Evolutionary conservation across 345 rosid species (phyloP), one percentile per base, ranked within the genome.

Genomic region (Fremontodendron californicum): DNA sequence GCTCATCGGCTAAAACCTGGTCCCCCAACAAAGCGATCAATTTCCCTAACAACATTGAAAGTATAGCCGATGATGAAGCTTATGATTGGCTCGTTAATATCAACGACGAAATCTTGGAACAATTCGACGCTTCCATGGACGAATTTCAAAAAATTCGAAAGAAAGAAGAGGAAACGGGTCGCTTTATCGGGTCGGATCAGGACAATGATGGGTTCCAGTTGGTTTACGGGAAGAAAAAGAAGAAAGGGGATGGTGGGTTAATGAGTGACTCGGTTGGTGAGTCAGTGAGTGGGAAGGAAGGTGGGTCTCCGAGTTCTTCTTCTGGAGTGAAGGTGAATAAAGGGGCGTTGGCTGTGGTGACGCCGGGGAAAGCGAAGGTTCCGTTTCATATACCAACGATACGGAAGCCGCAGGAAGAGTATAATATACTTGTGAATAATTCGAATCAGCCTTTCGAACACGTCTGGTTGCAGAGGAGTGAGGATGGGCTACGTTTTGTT

Each of bases 361-460:
- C 68, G 8, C 46, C 84, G 27, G 88, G 78, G 75, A 91, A 85
- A 79, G 79, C 88, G 0, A 92, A 89, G 80, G 88, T 91, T 13
- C 81, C 94, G 18, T 94, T 91, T 78, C 98, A 94, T 77, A 68
- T 89, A 52, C 80, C 94, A 52, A 83, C 93, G 9, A 84, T 94
- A 79, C 84, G 71, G 80, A 91, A 79, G 81, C 95, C 98, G n/a
- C 98, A 94, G 75, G 90, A 90, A 9, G 97, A 85, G 79, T 87
- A 82, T 80, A 89, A 66, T 23, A 91, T 92, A 64, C 42, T 81
- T 73, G 94, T 89, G 70, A 84, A 94, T 80, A 94, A 94, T 73
- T 66, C 82, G 1, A 93, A 90, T 84, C 80, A 74, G 75, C 91
- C 92, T 0, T 93, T 94, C 78, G 87, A 89, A 35, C 98, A 94